These are phyloP conservation scores for Auricularia cornea DNA, from an alignment of 768 basidiomycete genomes.

Conservation along the genomic window DNA sequence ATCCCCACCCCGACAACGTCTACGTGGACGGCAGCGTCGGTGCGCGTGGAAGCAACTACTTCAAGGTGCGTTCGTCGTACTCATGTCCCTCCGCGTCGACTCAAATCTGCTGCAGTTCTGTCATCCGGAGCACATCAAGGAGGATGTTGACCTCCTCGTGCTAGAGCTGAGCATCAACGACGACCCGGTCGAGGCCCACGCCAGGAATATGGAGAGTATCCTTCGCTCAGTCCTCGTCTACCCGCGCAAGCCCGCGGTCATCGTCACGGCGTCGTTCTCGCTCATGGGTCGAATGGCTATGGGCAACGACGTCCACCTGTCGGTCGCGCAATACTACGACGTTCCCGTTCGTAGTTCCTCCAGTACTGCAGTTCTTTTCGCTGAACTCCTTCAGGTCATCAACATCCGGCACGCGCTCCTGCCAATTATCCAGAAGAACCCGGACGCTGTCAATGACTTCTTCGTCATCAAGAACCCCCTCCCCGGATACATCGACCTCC, in stretches of 20 bases:
- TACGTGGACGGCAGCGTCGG: slow-evolving; percentile 4
- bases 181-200: not conserved
- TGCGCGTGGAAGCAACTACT: slow-evolving; percentile 5
- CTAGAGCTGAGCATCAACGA: slow-evolving; percentile 1
- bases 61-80: slow-evolving; percentile 2
- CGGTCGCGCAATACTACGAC: slow-evolving; percentile 3
- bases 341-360: not conserved
- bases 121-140: not conserved
- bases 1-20: not conserved
- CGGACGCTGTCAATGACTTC: not conserved
- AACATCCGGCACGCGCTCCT: not conserved
- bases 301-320: slow-evolving; percentile 6
- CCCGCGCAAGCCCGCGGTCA: not conserved
- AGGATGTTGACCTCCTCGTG: slow-evolving; percentile 2
- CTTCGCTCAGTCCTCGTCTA: slow-evolving; percentile 1
- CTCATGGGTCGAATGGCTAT: slow-evolving; percentile 3
- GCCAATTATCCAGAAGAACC: not conserved
- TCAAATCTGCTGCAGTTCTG: not conserved
- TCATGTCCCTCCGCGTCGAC: not conserved
- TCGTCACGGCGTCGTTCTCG: slow-evolving; percentile 4
- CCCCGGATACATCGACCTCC: not conserved
- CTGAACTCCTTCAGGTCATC: not conserved
- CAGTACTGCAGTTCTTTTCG: too few species aligned
- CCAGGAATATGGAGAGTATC: slow-evolving; percentile 1
- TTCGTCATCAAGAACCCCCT: not conserved